phyloP scores from a whole-genome alignment of 768 basidiomycete genomes.

The Saitozyma sp. region DNA sequence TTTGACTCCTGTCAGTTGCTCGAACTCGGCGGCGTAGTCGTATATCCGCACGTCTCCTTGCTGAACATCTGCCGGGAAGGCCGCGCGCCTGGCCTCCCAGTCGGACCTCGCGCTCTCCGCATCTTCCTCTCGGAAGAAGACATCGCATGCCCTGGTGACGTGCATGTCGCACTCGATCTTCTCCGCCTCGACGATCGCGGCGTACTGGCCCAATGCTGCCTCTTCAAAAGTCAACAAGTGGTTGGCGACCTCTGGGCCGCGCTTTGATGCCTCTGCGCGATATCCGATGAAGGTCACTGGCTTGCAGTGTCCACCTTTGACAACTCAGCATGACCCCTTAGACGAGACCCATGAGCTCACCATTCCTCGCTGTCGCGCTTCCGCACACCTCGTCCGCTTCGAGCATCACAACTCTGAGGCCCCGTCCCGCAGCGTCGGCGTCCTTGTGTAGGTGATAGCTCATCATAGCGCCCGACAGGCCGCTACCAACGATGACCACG shows the following conservation, averaged over 20 bases:
- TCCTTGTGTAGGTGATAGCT: constrained; percentile 22
- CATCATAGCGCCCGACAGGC: constrained; percentile 30
- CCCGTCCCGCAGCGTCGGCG: constrained; percentile 8
- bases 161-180: constrained; percentile 42
- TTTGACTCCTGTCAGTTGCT: constrained; percentile 17
- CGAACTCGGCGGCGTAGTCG: constrained; percentile 19
- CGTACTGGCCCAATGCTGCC: constrained; percentile 25
- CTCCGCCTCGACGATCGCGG: constrained; percentile 36
- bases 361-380: constrained; percentile 35
- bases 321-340: background rate
- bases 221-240: constrained; percentile 25
- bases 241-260: constrained; percentile 24
- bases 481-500: constrained; percentile 32
- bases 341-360: constrained; percentile 5
- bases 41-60: constrained; percentile 17
- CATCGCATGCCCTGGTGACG: constrained; percentile 32
- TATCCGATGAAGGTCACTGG: constrained; percentile 30
- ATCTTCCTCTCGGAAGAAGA: constrained; percentile 22
- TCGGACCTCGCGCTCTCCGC: constrained; percentile 15
- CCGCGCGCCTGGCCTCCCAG: constrained; percentile 16
- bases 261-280: constrained; percentile 14
- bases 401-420: constrained; percentile 28
- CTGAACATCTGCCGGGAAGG: constrained; percentile 6
- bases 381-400: constrained; percentile 35
- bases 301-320: constrained; percentile 36